Evolutionary conservation across 2,329 filamentous ascomycete genomes (phyloP).

Genomic region (Botryotinia narcissicola): DNA sequence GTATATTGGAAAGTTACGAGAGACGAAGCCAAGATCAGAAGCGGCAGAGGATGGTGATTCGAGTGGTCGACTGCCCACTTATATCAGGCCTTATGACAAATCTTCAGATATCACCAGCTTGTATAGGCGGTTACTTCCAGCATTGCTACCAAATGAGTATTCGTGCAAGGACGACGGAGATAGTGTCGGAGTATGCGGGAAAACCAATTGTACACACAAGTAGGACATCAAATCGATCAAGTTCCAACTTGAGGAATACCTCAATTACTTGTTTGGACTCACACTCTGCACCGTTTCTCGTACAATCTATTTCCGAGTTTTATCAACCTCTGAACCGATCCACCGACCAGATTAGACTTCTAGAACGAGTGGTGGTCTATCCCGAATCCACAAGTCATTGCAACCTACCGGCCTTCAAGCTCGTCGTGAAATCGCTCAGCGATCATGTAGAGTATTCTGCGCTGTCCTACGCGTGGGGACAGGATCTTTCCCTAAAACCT

Average conservation of each 20-base stretch:
- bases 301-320: not conserved
- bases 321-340: not conserved
- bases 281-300: not conserved
- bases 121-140: not conserved
- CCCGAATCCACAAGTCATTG: not conserved
- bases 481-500: fast-evolving
- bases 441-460: not conserved
- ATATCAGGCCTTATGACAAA: not conserved
- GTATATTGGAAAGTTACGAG: not conserved
- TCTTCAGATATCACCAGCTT: not conserved
- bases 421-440: not conserved
- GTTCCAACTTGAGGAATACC: fast-evolving
- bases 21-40: not conserved
- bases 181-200: not conserved
- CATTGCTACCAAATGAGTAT: fast-evolving
- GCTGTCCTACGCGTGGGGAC: not conserved
- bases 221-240: not conserved
- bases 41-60: not conserved
- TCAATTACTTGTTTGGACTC: not conserved
- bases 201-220: not conserved
- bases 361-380: fast-evolving
- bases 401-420: not conserved
- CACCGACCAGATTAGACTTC: not conserved
- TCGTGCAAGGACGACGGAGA: not conserved
- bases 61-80: fast-evolving